Evolutionary conservation across 345 rosid genomes (phyloP).

Genomic region (Noccaea caerulescens): DNA sequence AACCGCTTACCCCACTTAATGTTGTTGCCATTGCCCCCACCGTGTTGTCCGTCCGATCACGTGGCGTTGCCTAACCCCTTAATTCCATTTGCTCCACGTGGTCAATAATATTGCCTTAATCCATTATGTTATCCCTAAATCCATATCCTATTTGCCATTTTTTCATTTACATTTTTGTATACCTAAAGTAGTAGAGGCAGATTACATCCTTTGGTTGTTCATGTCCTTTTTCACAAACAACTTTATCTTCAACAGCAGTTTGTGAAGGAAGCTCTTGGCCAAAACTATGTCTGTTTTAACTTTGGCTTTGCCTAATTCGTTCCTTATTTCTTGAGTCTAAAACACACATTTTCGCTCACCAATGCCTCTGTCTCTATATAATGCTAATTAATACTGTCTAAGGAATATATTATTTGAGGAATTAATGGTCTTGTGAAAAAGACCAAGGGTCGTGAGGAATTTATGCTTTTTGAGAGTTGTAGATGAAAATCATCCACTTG

Average conservation of each 20-base stretch:
- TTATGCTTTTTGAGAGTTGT: conserved; percentile 15
- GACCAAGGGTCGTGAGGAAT: not conserved
- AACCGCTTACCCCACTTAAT: conserved; percentile 35
- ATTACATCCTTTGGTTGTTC: conserved; percentile 13
- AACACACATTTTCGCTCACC: conserved; percentile 3
- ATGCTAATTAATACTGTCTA: not conserved
- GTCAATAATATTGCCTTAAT: not conserved
- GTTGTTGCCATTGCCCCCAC: conserved; percentile 22
- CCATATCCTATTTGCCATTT: not conserved
- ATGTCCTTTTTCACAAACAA: conserved; percentile 7
- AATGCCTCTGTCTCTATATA: not conserved
- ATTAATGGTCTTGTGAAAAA: not conserved
- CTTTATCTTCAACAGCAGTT: conserved; percentile 15
- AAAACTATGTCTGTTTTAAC: not conserved
- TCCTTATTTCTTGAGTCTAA: not conserved
- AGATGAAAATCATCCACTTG: not conserved
- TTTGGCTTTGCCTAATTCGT: not conserved
- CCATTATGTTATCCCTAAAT: conserved; percentile 18
- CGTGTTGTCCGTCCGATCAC: conserved; percentile 21
- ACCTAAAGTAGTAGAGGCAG: conserved; percentile 9
- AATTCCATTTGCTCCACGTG: conserved; percentile 3
- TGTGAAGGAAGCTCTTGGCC: conserved; percentile 6
- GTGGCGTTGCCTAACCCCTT: conserved; percentile 31
- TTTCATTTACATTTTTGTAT: not conserved
- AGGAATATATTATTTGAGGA: not conserved